phyloP scores from a whole-genome alignment of 2,329 filamentous ascomycete genomes.

The Beauveria medogensis region DNA sequence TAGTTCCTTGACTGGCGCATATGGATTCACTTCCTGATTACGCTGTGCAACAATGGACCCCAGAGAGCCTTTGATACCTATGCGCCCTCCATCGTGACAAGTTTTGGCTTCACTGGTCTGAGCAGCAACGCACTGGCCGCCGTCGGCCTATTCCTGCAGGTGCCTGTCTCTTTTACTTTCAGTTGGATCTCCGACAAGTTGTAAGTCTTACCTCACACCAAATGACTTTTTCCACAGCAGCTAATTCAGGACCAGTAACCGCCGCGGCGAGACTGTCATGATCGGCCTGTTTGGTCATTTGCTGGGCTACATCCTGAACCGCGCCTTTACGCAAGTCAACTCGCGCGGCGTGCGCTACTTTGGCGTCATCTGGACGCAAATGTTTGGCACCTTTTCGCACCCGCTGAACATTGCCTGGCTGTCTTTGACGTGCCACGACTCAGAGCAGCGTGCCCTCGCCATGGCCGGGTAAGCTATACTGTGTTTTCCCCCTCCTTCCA shows the following conservation, averaged over 20 bases:
- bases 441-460: slow-evolving; percentile 48
- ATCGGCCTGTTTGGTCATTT: slow-evolving; percentile 38
- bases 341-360: slow-evolving; percentile 40
- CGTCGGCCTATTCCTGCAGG: slow-evolving; percentile 44
- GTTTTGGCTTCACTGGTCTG: slow-evolving; percentile 42
- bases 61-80: slow-evolving; percentile 43
- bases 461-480: slow-evolving; percentile 43
- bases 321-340: slow-evolving; percentile 39
- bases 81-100: slow-evolving; percentile 43
- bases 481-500: background rate
- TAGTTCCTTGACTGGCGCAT: slow-evolving; percentile 43
- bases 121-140: slow-evolving; percentile 45
- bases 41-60: slow-evolving; percentile 39
- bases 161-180: slow-evolving; percentile 43
- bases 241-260: slow-evolving; percentile 25
- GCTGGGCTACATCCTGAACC: slow-evolving; percentile 46
- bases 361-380: slow-evolving; percentile 48
- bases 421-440: slow-evolving; percentile 46
- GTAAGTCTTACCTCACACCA: slow-evolving; percentile 24
- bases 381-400: slow-evolving; percentile 45
- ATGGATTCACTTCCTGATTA: slow-evolving; percentile 44
- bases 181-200: slow-evolving; percentile 45
- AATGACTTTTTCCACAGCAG: too few relatives aligned
- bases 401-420: slow-evolving; percentile 54
- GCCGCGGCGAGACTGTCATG: slow-evolving; percentile 45